phyloP scores from a whole-genome alignment of 192 early-diverging fungal species.

The Backusella luteola region DNA sequence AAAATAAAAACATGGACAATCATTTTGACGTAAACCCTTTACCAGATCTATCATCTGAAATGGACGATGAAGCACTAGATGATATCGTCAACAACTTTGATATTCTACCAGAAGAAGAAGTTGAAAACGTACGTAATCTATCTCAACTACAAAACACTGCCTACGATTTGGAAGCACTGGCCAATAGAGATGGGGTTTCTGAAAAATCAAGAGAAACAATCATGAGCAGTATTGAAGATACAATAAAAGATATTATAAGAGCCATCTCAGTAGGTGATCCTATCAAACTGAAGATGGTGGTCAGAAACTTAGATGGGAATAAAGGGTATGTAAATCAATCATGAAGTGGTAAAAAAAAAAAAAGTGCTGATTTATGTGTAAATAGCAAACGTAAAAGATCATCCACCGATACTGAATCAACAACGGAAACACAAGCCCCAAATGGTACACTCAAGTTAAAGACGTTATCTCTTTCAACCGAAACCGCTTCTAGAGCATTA shows the following conservation, averaged over 20 bases:
- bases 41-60: neutral
- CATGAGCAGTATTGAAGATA: constrained; percentile 4
- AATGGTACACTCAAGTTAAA: neutral
- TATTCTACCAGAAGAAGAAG: neutral
- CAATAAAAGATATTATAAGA: neutral
- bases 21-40: neutral
- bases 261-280: neutral
- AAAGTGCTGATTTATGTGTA: neutral
- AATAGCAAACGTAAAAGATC: neutral
- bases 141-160: neutral
- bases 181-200: neutral
- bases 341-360: neutral
- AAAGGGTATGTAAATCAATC: neutral
- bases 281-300: neutral
- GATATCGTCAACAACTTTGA: neutral
- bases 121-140: neutral
- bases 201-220: neutral
- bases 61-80: neutral
- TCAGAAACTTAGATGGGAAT: neutral
- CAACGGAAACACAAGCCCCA: neutral
- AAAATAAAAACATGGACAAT: neutral
- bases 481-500: neutral
- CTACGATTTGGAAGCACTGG: neutral
- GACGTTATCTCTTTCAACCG: neutral
- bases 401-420: neutral